Evolutionary conservation across 1,284 basidiomycete species (phyloP), one percentile per base, ranked within the genome.

Genomic region (Pseudozyma hubeiensis): DNA sequence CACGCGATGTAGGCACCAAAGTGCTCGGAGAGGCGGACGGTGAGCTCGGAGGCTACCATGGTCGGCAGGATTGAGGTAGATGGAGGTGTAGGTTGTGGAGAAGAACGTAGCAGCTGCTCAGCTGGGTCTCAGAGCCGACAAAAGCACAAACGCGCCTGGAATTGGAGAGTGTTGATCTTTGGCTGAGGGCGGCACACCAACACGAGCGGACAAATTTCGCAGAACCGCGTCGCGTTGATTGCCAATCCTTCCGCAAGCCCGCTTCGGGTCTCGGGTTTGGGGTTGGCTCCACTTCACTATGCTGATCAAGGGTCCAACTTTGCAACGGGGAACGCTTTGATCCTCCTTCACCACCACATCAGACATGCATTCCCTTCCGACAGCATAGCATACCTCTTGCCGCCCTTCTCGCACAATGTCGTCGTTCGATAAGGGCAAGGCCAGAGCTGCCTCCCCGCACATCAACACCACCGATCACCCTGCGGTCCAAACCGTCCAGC

Each of bases 211-310:
- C n/a, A 17, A 24, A 34, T 24, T 30, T 37, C 24, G 5, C 45
- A 31, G 51, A 16, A 56, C 50, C 68, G 69, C 69, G 69, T 72
- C 69, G 69, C 69, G 69, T 72, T 72, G 69, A 72, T 65, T 54
- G 53, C 40, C 17, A 46, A 29, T 11, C 13, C n/a, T 19, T 8
- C 6, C 11, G 2, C 11, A 30, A 30, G 40, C 17, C 19, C 24
- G 35, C 14, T 37, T 54, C 65, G 65, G 56, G 58, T 41, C 30
- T 62, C 58, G 65, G 59, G 7, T 31, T 46, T 16, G n/a, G 16
- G 11, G 7, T 17, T 2, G 11, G 35, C 30, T 49, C 31, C 37
- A 49, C 37, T 39, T 29, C 17, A 46, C 39, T 17, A 30, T n/a
- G 16, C 7, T 2, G 37, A 4, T 50, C 48, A 51, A 61, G 62